Evolutionary conservation across 441 rosid species (phyloP), one percentile per base, ranked within the genome.

Genomic region (Hura crepitans): DNA sequence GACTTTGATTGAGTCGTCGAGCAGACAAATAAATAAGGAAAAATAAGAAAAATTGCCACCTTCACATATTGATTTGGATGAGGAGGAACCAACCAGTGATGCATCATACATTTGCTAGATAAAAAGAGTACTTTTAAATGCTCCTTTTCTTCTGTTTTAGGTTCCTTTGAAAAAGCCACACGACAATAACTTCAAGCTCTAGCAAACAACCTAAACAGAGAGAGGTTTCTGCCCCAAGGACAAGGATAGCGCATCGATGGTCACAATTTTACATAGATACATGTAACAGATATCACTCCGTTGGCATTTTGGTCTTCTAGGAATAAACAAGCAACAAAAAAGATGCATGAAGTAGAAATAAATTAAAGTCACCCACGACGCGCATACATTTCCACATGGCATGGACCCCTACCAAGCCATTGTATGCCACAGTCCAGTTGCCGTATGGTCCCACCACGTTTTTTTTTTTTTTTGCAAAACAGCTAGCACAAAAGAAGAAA

Each of bases 361-460:
- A 37, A 33, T 23, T 47, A 71, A 69, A 75, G 42, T 72, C 69
- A 75, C 45, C 61, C 50, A 47, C 70, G 63, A 56, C 6, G 27
- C 43, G 35, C 17, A 72, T 59, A 61, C 22, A 72, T 13, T 66
- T 61, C 60, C 85, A 78, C 85, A 75, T 71, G 81, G 69, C 66
- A 51, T 43, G 62, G 81, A 45, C 81, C 81, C 82, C 78, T 67
- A 56, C 59, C 69, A 28, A 59, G 43, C 43, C 68, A 11, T 43
- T 42, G 17, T 14, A 39, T 13, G 71, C 45, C 71, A 58, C 72
- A 33, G 42, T 51, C 58, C 55, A 42, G 54, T 54, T 30, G 73
- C 72, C 47, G 49, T 37, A 18, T 54, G 85, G 82, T 27, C 89
- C 89, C 82, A 66, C 77, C 80, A 80, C 79, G 61, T 78, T 76